Base-by-base conservation (phyloP, 2,329 filamentous ascomycete genomes). In the Apiospora malaysiana region DNA sequence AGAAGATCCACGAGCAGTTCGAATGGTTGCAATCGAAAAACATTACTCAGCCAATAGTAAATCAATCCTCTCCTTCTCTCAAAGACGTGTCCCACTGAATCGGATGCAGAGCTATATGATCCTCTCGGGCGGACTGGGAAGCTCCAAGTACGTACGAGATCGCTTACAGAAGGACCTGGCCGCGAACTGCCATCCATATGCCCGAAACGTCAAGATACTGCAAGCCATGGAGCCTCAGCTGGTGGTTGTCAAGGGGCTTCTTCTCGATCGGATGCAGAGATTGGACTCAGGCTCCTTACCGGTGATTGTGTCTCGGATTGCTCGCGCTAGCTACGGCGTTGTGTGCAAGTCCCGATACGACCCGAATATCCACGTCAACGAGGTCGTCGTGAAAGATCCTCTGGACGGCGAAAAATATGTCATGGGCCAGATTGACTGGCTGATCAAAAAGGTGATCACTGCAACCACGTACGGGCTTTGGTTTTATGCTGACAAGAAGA, bases 181-280 rank as follows among this genome's bases (percentile, higher is more conserved):
- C 37, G 76, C 68, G 5, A 76, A 78, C 9, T 75, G 76, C 2
- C 82, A 85, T 66, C 78, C 79, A 4, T 83, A 79, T 69, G 81
- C 82, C 4, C 72, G 73, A 12, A 74, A 79, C 10, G 76, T 83
- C 40, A 77, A 80, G 45, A 82, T 86, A 21, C 72, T 85, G 4
- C 83, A 83, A 10, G 83, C 82, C 1, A 83, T 84, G 10, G 87
- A 89, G 65, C 86, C 87, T 0, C 86, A 88, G 70, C 83, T 89
- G 0, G 86, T 87, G 6, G 86, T 89, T 1, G 86, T 86, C 56
- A 86, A 86, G 72, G 87, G 87, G 0, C 77, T 88, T 2, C 83
- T 89, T 1, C 79, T 84, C 2, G 86, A 89, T 67, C 81, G 86
- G 14, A 79, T 87, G n/a, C 83, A 87, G 56, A 85, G 82, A 66